Base-by-base conservation (phyloP, 805 yeast species). In the Saccharomycopsis fodiens region DNA sequence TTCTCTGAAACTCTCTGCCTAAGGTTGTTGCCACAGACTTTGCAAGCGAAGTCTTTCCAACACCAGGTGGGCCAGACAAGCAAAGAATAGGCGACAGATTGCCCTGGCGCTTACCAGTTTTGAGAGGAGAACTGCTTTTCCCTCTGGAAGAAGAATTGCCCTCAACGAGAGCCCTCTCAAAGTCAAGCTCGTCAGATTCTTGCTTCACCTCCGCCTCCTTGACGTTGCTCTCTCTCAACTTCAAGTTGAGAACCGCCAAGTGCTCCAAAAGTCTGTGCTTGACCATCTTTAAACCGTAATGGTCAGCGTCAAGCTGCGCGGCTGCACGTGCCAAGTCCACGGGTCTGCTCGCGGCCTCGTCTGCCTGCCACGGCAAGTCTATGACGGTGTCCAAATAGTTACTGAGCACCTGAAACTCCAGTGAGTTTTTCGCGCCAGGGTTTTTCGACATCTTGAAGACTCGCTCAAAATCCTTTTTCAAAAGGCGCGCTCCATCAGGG, bases 61-160 rank as follows among this genome's bases (percentile, higher is more conserved):
- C 93, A 31, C 96, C 96, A 0, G 96, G 96, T 8, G 96, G 96
- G 0, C 96, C 96, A 4, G 85, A 86, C 47, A 87, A 70, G 61
- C 87, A 68, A 35, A 87, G 62, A 37, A 87, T 86, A 4, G 96
- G 96, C 1, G 94, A 75, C n/a, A n/a, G 56, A 67, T 70, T 2
- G 62, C 50, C 25, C 20, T 32, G 17, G 19, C 20, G 7, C 2
- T 36, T 34, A 15, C 34, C 36, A 40, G 32, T n/a, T 29, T 23
- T 29, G 30, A n/a, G 19, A n/a, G 35, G 42, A 34, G n/a, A n/a
- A n/a, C n/a, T n/a, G n/a, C n/a, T n/a, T 12, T 44, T 46, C 45
- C 44, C 36, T 35, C 45, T 22, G 34, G 20, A 12, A 27, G 56
- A 55, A 36, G 8, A 23, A 32, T 13, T 22, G 20, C 30, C n/a